Evolutionary conservation across 139 green algal species (phyloP).

Genomic region (Spirogloea muscicola): DNA sequence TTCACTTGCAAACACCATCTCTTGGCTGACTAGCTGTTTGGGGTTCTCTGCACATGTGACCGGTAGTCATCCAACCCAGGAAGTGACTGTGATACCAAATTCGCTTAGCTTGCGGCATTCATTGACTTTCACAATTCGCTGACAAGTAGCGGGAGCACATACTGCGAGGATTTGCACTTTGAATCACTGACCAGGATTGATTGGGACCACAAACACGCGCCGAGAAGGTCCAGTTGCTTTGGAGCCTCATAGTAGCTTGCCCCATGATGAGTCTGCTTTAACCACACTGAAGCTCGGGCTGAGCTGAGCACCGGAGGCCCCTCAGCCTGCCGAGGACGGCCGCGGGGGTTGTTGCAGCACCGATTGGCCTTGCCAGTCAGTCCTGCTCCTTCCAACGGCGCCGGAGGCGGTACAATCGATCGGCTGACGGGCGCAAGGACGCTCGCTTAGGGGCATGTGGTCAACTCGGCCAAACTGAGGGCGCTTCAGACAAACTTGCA

Average conservation of each 20-base stretch:
- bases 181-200: background rate
- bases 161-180: background rate
- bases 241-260: too few relatives aligned
- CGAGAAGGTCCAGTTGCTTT: too few relatives aligned
- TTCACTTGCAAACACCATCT: background rate
- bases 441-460: background rate
- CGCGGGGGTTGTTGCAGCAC: background rate
- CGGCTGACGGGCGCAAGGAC: background rate
- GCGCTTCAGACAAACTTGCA: too few relatives aligned
- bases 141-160: background rate
- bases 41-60: background rate
- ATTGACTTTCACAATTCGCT: background rate
- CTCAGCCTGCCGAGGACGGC: background rate
- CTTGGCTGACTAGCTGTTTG: background rate
- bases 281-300: slow-evolving; percentile 12
- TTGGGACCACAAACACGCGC: background rate
- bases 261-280: slow-evolving; percentile 25
- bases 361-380: background rate
- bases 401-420: background rate
- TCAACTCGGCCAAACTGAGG: slow-evolving; percentile 16
- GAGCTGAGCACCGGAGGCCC: background rate
- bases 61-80: background rate
- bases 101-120: too few relatives aligned
- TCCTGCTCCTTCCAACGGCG: background rate
- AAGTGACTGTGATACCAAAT: background rate